Percentiles rank a stretch among this genome's conserved stretches.
Conservation (phyloP, 805 yeast genomes). For the Nakazawaea molendinolei region DNA sequence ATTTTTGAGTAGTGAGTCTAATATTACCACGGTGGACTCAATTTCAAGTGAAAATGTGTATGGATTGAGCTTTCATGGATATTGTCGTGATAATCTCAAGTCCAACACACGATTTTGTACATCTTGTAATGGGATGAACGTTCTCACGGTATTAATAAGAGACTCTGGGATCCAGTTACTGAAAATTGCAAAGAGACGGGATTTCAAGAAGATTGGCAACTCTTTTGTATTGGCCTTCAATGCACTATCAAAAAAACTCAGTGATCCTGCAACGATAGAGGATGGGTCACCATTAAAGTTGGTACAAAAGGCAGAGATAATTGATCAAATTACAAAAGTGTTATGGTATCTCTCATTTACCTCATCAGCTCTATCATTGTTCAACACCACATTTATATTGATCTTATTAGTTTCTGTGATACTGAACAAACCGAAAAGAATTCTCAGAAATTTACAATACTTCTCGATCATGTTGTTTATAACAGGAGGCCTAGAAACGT, state of each 20-base stretch:
- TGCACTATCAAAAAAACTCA: constrained; percentile 23
- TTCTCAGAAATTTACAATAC: constrained; percentile 6
- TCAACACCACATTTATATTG: no score
- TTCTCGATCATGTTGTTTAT: constrained; percentile 12
- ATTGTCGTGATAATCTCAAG: constrained; percentile 32
- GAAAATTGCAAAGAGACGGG: constrained; percentile 30
- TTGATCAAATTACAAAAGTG: constrained; percentile 21
- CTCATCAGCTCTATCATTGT: background rate
- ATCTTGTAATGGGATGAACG: constrained; percentile 37
- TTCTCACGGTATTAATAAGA: constrained; percentile 37
- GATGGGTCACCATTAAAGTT: constrained; percentile 10
- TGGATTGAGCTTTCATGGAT: constrained; percentile 40
- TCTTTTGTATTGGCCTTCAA: constrained; percentile 35
- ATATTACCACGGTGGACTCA: constrained; percentile 33
- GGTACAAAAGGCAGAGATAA: constrained; percentile 19
- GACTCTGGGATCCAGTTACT: constrained; percentile 46
- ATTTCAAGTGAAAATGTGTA: constrained; percentile 35
- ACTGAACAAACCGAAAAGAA: background rate
- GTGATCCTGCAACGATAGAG: constrained; percentile 13
- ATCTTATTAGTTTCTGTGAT: background rate
- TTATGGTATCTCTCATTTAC: constrained; percentile 9
- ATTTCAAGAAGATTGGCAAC: constrained; percentile 32
- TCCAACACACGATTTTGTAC: constrained; percentile 24
- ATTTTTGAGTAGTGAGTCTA: constrained; percentile 15
- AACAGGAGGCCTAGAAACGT: constrained; percentile 13